These are phyloP conservation scores for Alternaria alternata DNA, from an alignment of 2,329 filamentous ascomycete species.

Conservation along the genomic window DNA sequence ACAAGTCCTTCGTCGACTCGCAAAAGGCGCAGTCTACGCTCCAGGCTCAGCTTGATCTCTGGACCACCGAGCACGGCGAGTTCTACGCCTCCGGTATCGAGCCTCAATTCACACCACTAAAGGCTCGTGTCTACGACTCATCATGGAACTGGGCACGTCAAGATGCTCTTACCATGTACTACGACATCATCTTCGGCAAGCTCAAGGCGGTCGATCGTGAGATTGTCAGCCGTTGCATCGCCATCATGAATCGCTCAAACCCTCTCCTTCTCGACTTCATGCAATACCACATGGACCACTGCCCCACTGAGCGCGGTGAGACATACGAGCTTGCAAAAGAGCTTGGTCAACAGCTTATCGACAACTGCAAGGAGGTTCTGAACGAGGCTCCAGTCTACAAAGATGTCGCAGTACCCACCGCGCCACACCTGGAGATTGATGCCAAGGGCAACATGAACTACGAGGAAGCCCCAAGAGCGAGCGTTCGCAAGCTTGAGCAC, in stretches of 20 bases:
- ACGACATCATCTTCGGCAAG: constrained; percentile 96
- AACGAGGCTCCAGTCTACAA: constrained; percentile 88
- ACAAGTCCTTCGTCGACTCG: constrained; percentile 87
- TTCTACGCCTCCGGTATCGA: constrained; percentile 95
- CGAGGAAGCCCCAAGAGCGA: constrained; percentile 83
- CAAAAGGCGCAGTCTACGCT: constrained; percentile 87
- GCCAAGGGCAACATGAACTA: constrained; percentile 92
- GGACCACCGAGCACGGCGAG: constrained; percentile 94
- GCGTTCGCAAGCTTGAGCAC: constrained; percentile 95
- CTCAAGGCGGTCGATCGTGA: constrained; percentile 93
- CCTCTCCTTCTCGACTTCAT: constrained; percentile 96
- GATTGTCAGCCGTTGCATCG: constrained; percentile 98
- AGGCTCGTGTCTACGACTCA: constrained; percentile 95
- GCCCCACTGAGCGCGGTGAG: constrained; percentile 93
- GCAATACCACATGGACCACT: constrained; percentile 99
- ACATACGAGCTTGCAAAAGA: constrained; percentile 98
- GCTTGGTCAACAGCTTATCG: constrained; percentile 89
- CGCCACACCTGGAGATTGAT: constrained; percentile 91
- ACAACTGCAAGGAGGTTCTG: constrained; percentile 96
- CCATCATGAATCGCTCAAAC: constrained; percentile 99
- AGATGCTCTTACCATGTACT: constrained; percentile 98
- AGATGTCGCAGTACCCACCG: constrained; percentile 91
- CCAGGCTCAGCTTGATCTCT: constrained; percentile 92
- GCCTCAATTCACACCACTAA: constrained; percentile 90
- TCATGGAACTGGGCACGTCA: constrained; percentile 99